These are phyloP conservation scores for Elymus sibiricus DNA, from an alignment of 176 grass and related monocot genomes.

Conservation along the genomic window DNA sequence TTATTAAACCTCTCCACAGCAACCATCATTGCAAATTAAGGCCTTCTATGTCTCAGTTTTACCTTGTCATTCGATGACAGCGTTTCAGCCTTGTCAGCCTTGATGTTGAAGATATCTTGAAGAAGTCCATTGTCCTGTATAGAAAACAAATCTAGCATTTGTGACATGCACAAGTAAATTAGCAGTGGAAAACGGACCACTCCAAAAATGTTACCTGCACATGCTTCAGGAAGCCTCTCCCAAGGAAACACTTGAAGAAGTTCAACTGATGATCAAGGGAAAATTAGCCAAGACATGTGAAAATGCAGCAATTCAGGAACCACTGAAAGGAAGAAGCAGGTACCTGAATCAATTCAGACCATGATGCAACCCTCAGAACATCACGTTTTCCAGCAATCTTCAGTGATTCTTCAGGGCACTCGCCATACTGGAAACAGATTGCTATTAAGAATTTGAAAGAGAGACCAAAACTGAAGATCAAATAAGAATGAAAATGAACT, in stretches of 20 bases:
- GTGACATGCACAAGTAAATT: conserved; percentile 13
- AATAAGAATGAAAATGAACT: conserved; percentile 12
- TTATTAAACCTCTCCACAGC: neutral
- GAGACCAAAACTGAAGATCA: neutral
- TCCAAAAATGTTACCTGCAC: conserved; percentile 50
- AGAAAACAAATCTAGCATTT: conserved; percentile 10
- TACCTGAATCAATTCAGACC: conserved; percentile 91
- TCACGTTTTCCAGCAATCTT: conserved; percentile 74
- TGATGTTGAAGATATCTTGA: conserved; percentile 82
- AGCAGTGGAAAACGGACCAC: neutral
- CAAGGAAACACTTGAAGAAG: conserved; percentile 78
- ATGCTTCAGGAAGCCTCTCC: conserved; percentile 93
- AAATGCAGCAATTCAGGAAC: neutral
- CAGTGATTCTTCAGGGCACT: conserved; percentile 60
- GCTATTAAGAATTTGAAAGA: neutral
- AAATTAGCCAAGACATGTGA: conserved; percentile 19
- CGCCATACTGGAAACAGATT: conserved; percentile 42
- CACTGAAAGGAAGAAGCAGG: neutral
- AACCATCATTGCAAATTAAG: neutral
- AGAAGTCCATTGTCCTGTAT: conserved; percentile 78
- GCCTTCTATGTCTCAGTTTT: neutral
- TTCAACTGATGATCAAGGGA: conserved; percentile 61
- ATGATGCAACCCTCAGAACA: conserved; percentile 74
- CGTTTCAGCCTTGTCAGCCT: conserved; percentile 54
- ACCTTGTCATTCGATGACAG: conserved; percentile 75